phyloP scores from a whole-genome alignment of 2,329 filamentous ascomycete genomes.

The Neurospora crassa region DNA sequence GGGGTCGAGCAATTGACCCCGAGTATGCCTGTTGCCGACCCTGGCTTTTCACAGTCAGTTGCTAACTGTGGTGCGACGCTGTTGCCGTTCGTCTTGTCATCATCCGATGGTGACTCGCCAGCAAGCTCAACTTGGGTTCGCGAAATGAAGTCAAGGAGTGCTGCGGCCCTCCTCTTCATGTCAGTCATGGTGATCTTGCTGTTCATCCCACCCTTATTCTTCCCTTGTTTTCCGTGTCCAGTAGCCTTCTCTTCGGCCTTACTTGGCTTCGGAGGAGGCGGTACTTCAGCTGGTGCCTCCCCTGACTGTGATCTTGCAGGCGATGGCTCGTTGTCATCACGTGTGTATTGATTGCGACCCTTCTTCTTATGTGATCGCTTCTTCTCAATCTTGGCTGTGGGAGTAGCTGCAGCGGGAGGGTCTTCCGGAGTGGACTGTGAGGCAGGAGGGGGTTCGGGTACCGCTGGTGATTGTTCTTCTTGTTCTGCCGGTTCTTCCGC shows the following conservation, averaged over 20 bases:
- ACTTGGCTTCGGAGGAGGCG: slow-evolving; percentile 23
- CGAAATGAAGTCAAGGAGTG: slow-evolving; percentile 82
- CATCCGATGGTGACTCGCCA: slow-evolving; percentile 40
- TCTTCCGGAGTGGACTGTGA: slow-evolving; percentile 38
- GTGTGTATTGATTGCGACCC: slow-evolving; percentile 75
- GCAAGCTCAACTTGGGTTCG: slow-evolving; percentile 83
- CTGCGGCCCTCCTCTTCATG: slow-evolving; percentile 74
- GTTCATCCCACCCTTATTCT: slow-evolving; percentile 44
- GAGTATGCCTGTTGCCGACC: background rate
- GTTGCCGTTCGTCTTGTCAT: slow-evolving; percentile 27
- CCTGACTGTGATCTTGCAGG: slow-evolving; percentile 43
- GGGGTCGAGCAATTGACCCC: background rate
- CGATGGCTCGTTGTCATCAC: slow-evolving; percentile 53
- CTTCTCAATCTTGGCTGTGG: slow-evolving; percentile 45
- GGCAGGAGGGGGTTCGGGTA: slow-evolving; percentile 32
- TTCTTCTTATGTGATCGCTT: slow-evolving; percentile 56
- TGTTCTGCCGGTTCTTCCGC: slow-evolving; percentile 13
- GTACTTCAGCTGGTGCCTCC: slow-evolving; percentile 27
- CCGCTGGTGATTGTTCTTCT: slow-evolving; percentile 2
- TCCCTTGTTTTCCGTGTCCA: slow-evolving; percentile 26
- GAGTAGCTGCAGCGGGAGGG: slow-evolving; percentile 33
- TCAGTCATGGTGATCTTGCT: slow-evolving; percentile 77
- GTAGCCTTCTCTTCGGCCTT: slow-evolving; percentile 24
- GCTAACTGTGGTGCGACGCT: background rate
- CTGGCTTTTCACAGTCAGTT: background rate